Base-by-base conservation (phyloP, 768 basidiomycete genomes). In the Boletus rufocinnamomeus region DNA sequence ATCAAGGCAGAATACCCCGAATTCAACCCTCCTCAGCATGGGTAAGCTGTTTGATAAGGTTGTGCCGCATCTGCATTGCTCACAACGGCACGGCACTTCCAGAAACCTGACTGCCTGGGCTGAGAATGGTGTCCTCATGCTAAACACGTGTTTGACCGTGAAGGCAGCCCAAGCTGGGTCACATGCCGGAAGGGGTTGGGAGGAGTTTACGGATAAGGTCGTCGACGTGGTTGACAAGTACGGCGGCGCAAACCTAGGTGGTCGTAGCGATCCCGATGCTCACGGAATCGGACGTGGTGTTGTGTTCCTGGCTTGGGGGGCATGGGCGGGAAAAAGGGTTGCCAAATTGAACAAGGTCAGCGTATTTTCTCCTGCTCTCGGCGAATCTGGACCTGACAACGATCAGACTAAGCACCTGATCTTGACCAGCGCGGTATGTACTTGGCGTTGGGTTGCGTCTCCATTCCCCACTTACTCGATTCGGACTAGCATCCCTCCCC, bases 91-190 rank as follows among this genome's bases (percentile, higher is more conserved):
- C 23, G 38, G 47, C 34, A 52, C 23, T 50, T 57, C 58, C 66
- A 94, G 95, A 56, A 91, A 93, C 68, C 79, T 98, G 45, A 83
- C 84, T 7, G 72, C 79, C 21, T 94, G 93, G 89, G 92, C 94
- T 2, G 77, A 84, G 59, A 87, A 88, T 57, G 95, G 95, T 51
- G 95, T 98, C 41, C 79, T 97, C 59, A 82, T 96, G 72, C 82
- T 97, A 48, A 98, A 97, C 76, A 91, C 93, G n/a, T 89, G 87
- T 58, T 80, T 98, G 50, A 96, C 95, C 2, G 95, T 97, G 40
- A 82, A 84, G 54, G 88, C 89, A 0, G 81, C 81, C 56, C 65
- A 82, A 55, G 84, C 95, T 19, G 90, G 83, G 38, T 94, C 93
- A 52, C 95, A 97, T 73, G 82, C 86, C 41, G 83, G 84, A 65